Conservation (phyloP, 2,329 filamentous ascomycete species). For the Metarhizium robertsii region DNA sequence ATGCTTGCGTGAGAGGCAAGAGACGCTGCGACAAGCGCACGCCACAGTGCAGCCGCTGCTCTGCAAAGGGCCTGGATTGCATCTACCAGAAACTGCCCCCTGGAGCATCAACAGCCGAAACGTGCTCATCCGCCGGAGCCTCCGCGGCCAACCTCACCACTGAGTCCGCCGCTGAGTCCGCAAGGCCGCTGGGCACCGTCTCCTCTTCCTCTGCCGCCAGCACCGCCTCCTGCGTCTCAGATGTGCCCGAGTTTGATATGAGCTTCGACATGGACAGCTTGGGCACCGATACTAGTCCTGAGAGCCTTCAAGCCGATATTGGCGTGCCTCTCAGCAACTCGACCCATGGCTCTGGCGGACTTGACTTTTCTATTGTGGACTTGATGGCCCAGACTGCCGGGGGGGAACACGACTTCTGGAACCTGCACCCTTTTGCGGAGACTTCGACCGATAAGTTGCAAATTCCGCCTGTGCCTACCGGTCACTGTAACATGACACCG, state of each 20-base stretch:
- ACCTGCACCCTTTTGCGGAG: conserved; percentile 11
- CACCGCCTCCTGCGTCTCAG: conserved; percentile 10
- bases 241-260: conserved; percentile 27
- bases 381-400: conserved; percentile 17
- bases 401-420: conserved; percentile 16
- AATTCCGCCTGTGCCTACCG: conserved; percentile 18
- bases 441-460: conserved; percentile 19
- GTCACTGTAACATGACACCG: conserved; percentile 7
- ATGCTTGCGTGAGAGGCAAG: conserved; percentile 38
- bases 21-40: conserved; percentile 36
- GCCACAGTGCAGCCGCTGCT: conserved; percentile 33
- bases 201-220: conserved; percentile 1
- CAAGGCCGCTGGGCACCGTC: not conserved
- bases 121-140: not conserved
- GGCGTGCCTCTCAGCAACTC: not conserved
- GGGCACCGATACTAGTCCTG: conserved; percentile 21
- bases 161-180: conserved; percentile 12
- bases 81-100: conserved; percentile 29
- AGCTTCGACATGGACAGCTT: conserved; percentile 24
- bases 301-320: conserved; percentile 15
- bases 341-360: conserved; percentile 10
- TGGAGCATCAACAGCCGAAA: conserved; percentile 5
- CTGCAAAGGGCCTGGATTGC: conserved; percentile 30
- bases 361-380: conserved; percentile 27
- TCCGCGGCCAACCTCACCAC: conserved; percentile 1